A percentile compares a stretch with the other conserved stretches of the same genome.
Evolutionary conservation across 225 moss, liverwort and hornwort genomes (phyloP).

Genomic region (Antitrichia curtipendula): DNA sequence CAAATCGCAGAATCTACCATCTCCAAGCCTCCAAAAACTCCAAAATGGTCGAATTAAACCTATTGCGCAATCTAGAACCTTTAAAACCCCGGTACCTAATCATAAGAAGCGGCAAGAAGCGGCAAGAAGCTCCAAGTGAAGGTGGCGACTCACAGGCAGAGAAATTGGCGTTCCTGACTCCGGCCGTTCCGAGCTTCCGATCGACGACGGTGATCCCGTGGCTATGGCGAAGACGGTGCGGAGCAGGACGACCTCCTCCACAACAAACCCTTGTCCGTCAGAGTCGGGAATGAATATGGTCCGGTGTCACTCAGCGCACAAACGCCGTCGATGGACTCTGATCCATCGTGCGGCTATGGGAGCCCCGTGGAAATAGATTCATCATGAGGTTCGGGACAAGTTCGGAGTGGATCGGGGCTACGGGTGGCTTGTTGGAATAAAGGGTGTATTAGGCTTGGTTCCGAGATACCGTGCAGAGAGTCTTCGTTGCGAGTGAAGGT

Average conservation of each 20-base stretch:
- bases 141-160: not conserved
- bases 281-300: not conserved
- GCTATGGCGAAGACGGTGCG: conserved; percentile 12
- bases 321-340: not conserved
- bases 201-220: not conserved
- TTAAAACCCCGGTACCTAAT: not conserved
- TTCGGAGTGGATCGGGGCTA: not conserved
- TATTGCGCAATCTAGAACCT: not conserved
- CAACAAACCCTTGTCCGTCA: conserved; percentile 14
- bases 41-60: not conserved
- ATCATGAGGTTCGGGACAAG: not conserved
- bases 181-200: not conserved
- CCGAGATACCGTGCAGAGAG: not conserved
- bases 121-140: not conserved
- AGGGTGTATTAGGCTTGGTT: not conserved
- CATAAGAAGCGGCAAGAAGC: not conserved
- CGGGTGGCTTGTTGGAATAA: not conserved
- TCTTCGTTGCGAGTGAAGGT: not conserved
- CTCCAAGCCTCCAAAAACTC: not conserved
- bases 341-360: not conserved
- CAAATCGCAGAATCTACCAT: not conserved
- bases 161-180: not conserved
- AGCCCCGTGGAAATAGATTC: not conserved
- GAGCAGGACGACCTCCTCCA: not conserved
- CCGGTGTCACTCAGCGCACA: not conserved